Conservation (phyloP, 1,284 basidiomycete species). For the Trametes sp. region DNA sequence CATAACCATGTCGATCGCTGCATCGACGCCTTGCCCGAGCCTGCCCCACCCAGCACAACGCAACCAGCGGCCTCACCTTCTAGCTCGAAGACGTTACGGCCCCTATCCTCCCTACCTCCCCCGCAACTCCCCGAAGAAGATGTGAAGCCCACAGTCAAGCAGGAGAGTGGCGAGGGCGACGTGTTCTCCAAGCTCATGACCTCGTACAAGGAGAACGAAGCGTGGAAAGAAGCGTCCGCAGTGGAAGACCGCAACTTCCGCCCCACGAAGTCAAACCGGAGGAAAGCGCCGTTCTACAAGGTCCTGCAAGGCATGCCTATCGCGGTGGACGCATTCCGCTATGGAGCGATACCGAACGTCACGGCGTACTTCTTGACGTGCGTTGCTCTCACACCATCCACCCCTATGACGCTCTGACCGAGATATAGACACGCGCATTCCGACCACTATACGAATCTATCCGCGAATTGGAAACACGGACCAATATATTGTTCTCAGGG, state of each 20-base stretch:
- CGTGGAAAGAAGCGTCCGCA: conserved; percentile 82
- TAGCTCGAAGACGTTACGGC: conserved; percentile 23
- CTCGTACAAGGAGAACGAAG: conserved; percentile 78
- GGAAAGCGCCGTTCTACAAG: conserved; percentile 94
- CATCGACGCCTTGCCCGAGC: conserved; percentile 45
- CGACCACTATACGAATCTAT: conserved; percentile 93
- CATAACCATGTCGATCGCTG: conserved; percentile 60
- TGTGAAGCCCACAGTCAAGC: conserved; percentile 5
- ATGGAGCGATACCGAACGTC: conserved; percentile 88
- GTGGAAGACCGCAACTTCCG: conserved; percentile 58
- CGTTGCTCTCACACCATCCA: conserved; percentile 40
- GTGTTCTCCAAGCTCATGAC: conserved; percentile 88
- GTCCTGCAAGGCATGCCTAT: conserved; percentile 98
- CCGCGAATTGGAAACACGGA: conserved; percentile 87
- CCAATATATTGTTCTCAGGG: conserved; percentile 95
- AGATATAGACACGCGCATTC: conserved; percentile 86
- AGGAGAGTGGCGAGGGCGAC: conserved; percentile 33
- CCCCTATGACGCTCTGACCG: not conserved
- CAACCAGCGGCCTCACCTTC: conserved; percentile 4
- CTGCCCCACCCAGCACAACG: conserved; percentile 1
- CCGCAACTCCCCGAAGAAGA: not conserved
- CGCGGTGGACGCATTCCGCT: conserved; percentile 94
- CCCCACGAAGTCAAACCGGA: conserved; percentile 57
- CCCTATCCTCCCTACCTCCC: conserved; percentile 16
- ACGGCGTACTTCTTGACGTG: conserved; percentile 91